phyloP scores from a whole-genome alignment of 176 grass and related monocot species.

The Oryza australiensis region DNA sequence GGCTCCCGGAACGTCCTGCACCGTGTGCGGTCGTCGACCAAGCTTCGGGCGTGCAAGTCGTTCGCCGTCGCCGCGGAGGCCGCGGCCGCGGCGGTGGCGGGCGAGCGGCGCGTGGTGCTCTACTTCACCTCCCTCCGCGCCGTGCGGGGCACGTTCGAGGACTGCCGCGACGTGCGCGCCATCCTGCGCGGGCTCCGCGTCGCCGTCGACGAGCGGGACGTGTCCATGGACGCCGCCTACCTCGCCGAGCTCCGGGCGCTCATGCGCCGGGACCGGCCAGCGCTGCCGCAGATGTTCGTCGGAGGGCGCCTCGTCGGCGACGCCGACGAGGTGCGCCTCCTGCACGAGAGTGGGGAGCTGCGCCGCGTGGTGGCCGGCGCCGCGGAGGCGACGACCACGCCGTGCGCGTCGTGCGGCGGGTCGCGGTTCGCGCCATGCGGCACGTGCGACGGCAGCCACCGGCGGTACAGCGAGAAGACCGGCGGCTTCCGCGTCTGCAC shows the following conservation, averaged over 20 bases:
- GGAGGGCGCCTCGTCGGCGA: slow-evolving; percentile 64
- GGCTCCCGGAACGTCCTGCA: slow-evolving; percentile 34
- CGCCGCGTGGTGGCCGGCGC: slow-evolving; percentile 56
- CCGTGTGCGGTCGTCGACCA: slow-evolving; percentile 37
- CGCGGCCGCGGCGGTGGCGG: slow-evolving; percentile 37
- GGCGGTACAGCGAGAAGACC: slow-evolving; percentile 73
- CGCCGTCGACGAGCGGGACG: slow-evolving; percentile 83
- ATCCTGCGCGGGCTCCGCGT: slow-evolving; percentile 75
- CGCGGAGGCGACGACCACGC: background rate
- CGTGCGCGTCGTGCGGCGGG: slow-evolving; percentile 69
- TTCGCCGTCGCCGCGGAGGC: slow-evolving; percentile 39
- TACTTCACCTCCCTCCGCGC: slow-evolving; percentile 90
- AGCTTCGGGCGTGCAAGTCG: slow-evolving; percentile 49
- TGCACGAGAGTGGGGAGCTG: slow-evolving; percentile 85
- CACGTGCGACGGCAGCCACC: slow-evolving; percentile 65
- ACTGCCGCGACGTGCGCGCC: slow-evolving; percentile 58
- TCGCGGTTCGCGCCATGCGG: slow-evolving; percentile 59
- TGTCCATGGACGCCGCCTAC: slow-evolving; percentile 78
- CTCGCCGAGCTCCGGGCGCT: slow-evolving; percentile 64
- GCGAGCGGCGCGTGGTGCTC: slow-evolving; percentile 64
- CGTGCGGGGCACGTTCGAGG: slow-evolving; percentile 72
- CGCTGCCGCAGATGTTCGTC: slow-evolving; percentile 84
- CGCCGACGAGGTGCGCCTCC: slow-evolving; percentile 67
- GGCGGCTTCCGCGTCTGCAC: slow-evolving; percentile 70
- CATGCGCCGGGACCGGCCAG: slow-evolving; percentile 37